phyloP scores from a whole-genome alignment of 208 protist species.

The Trypanosoma lewisi region DNA sequence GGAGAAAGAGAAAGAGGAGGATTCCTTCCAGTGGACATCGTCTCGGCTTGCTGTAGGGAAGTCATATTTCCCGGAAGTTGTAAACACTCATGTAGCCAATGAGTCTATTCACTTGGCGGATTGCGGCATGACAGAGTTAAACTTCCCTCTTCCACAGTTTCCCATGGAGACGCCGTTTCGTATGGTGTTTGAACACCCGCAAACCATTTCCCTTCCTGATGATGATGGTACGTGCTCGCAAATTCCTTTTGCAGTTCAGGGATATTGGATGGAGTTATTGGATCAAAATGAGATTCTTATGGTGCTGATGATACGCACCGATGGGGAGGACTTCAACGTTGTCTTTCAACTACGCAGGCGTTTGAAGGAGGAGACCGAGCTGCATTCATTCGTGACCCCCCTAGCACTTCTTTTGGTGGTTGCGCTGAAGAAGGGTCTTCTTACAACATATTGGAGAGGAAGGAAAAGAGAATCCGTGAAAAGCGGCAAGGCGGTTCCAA shows the following conservation, averaged over 20 bases:
- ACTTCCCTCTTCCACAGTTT: background rate
- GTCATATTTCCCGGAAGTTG: background rate
- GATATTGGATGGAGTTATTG: conserved; percentile 24
- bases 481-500: conserved; percentile 20
- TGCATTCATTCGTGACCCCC: conserved; percentile 4
- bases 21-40: background rate
- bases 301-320: conserved; percentile 14
- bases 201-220: conserved; percentile 19
- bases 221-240: conserved; percentile 19
- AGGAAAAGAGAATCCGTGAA: conserved; percentile 22
- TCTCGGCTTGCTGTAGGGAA: background rate
- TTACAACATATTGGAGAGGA: conserved; percentile 34
- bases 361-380: background rate
- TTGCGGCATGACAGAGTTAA: background rate
- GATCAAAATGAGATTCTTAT: conserved; percentile 21
- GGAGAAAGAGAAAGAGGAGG: background rate
- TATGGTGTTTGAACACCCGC: conserved; percentile 2
- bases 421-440: conserved; percentile 33
- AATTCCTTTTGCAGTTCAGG: conserved; percentile 23
- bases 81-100: background rate
- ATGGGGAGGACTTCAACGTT: conserved; percentile 20
- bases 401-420: conserved; percentile 40
- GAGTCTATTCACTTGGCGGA: conserved; percentile 6
- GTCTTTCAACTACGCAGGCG: conserved; percentile 34
- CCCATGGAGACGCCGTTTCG: background rate